These are phyloP conservation scores for Alternaria dauci DNA, from an alignment of 2,329 filamentous ascomycete species.

Conservation along the genomic window DNA sequence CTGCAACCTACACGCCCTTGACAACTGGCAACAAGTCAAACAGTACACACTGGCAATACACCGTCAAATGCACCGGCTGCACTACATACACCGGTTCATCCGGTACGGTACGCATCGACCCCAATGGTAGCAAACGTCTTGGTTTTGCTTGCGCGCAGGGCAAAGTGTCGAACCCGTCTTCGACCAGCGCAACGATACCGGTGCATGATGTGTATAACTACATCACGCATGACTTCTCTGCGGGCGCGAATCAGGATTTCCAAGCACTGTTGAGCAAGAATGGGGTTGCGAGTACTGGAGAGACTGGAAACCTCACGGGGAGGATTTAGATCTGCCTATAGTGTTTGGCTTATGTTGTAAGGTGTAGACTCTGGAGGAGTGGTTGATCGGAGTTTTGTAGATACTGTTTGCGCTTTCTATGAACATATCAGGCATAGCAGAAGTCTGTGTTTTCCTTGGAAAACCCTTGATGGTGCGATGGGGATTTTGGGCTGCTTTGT, in stretches of 20 bases:
- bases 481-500: not conserved
- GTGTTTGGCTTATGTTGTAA: not conserved
- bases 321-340: not conserved
- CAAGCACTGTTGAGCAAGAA: conserved; percentile 34
- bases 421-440: not conserved
- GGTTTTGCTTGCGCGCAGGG: conserved; percentile 35
- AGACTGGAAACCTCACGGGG: not conserved
- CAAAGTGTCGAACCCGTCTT: conserved; percentile 32
- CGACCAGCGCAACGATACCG: conserved; percentile 31
- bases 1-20: conserved; percentile 35
- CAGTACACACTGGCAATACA: conserved; percentile 45
- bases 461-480: not conserved
- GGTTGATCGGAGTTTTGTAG: not conserved
- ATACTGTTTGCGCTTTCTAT: not conserved
- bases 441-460: not conserved
- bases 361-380: not conserved
- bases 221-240: conserved; percentile 39
- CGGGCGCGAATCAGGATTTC: conserved; percentile 37
- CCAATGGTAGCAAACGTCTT: conserved; percentile 29
- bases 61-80: conserved; percentile 43
- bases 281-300: conserved; percentile 20
- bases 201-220: conserved; percentile 44
- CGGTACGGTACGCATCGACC: conserved; percentile 29
- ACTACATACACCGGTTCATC: conserved; percentile 32
- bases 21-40: conserved; percentile 40